Evolutionary conservation across 2,329 filamentous ascomycete species (phyloP).

Genomic region (Blastomyces silverae): DNA sequence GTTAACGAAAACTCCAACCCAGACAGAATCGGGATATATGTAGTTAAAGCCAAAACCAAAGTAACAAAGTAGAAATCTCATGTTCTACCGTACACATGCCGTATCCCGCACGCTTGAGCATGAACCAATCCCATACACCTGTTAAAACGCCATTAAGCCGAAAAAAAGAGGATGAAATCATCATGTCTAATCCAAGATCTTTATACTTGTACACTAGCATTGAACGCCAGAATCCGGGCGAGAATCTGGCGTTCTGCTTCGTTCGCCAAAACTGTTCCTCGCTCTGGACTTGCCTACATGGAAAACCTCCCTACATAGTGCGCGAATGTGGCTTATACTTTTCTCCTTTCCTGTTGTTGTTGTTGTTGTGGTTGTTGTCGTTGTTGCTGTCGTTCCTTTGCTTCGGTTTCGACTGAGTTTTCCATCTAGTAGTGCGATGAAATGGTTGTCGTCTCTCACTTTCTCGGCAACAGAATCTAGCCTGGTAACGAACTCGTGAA

Average conservation of each 20-base stretch:
- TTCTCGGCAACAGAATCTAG: background rate
- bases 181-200: background rate
- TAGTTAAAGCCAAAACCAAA: background rate
- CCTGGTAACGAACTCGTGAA: constrained; percentile 9
- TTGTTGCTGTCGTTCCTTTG: background rate
- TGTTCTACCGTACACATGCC: background rate
- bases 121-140: background rate
- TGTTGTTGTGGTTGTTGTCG: too few species aligned
- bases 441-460: background rate
- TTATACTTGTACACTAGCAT: background rate
- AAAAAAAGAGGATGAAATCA: background rate
- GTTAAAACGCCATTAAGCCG: background rate
- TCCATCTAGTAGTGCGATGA: background rate
- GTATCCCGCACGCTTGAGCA: background rate
- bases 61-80: background rate
- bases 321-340: background rate
- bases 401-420: background rate
- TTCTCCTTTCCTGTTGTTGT: background rate
- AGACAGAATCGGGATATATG: background rate
- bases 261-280: background rate
- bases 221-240: background rate
- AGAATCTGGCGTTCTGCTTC: background rate
- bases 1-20: background rate
- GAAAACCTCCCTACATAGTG: background rate
- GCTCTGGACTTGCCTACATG: background rate